These are phyloP conservation scores for Atkinsonella texensis DNA, from an alignment of 2,329 filamentous ascomycete species.

Conservation along the genomic window DNA sequence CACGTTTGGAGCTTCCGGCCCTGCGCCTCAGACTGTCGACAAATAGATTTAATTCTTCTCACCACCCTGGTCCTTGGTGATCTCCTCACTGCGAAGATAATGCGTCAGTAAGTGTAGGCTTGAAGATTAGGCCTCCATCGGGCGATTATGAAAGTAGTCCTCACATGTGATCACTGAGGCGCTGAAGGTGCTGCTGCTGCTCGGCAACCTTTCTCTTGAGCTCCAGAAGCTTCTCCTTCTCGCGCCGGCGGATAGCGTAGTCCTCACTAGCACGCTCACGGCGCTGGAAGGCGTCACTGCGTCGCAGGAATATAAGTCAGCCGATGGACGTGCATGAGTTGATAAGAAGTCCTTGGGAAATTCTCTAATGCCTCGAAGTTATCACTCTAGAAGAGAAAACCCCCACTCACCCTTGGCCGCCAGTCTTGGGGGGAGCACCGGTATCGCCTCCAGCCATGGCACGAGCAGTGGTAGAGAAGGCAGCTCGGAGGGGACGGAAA, in stretches of 20 bases:
- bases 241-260: constrained; percentile 72
- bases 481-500: constrained; percentile 40
- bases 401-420: constrained; percentile 38
- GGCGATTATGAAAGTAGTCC: constrained; percentile 29
- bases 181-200: constrained; percentile 73
- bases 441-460: constrained; percentile 61
- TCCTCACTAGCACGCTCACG: constrained; percentile 83
- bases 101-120: constrained; percentile 1
- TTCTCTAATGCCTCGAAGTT: neutral
- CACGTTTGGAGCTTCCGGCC: neutral
- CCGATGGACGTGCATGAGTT: neutral
- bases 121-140: neutral
- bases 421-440: constrained; percentile 44
- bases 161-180: constrained; percentile 72
- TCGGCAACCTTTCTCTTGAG: constrained; percentile 62
- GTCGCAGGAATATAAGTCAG: constrained; percentile 4
- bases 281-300: constrained; percentile 82
- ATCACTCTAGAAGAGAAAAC: neutral
- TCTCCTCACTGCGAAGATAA: constrained; percentile 50
- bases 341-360: too few species aligned
- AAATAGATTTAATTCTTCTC: constrained; percentile 42
- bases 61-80: constrained; percentile 61
- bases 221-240: constrained; percentile 76
- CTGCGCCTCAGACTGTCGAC: neutral
- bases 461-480: constrained; percentile 52